Base-by-base conservation (phyloP, 495 filamentous ascomycete genomes). In the Xylaria palmicola region DNA sequence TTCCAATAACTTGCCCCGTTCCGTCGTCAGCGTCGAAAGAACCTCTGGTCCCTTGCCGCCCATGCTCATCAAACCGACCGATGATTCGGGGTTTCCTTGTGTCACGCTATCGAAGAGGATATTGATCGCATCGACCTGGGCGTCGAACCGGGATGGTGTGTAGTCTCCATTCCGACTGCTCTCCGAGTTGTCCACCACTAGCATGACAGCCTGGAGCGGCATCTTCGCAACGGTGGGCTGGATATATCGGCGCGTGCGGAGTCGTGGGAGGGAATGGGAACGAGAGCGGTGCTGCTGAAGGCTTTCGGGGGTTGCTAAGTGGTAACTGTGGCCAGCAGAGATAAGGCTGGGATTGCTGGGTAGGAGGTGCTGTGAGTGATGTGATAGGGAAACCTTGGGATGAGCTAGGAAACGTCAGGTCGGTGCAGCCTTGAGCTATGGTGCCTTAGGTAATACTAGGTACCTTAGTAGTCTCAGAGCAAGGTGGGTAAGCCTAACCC, bases 51-150 rank as follows among this genome's bases (percentile, higher is more conserved):
- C 92, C 69, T 93, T 93, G 67, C 94, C 94, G 59, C 91, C 94
- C 93, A 98, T 97, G 75, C 90, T 97, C 92, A 99, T 96, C 50
- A 99, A 82, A 61, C 94, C 94, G 56, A 98, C 95, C 22, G 92
- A 93, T 12, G 92, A 97, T 77, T 99, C 94, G 22, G 94, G 90
- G 75, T 99, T 96, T 73, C 85, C 89, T 77, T 91, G 86, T 64
- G 93, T 96, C 77, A 98, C 96, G 68, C 88, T 88, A 64, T 88
- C 90, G 80, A 97, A 97, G 72, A 97, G 88, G 74, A 97, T 88
- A 72, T 89, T 92, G 67, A 96, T 91, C 47, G 93, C 92, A 76
- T 99, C 95, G 67, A 89, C 79, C 80, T 98, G 94, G 60, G 94
- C 92, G 77, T 97, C 92, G 82, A 90, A 98, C 76, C 94, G 85